These are phyloP conservation scores for Ilex paraguariensis DNA, from an alignment of 305 asterid genomes.

Conservation along the genomic window DNA sequence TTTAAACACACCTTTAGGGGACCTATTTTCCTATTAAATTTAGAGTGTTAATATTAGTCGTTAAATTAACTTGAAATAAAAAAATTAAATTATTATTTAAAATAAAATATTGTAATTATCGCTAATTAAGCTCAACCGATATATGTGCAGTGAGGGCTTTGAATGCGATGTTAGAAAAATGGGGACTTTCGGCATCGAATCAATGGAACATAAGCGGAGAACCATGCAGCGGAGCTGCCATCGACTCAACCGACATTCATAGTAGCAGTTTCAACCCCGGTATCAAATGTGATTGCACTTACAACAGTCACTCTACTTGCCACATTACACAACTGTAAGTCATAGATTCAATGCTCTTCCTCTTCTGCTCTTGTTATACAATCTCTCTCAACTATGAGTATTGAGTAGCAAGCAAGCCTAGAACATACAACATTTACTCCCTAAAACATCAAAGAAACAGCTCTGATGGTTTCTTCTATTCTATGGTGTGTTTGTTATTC, in stretches of 20 bases:
- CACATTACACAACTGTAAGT: constrained; percentile 64
- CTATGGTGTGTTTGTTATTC: no score
- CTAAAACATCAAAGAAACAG: no score
- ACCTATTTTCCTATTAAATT: no score
- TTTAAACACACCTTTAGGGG: no score
- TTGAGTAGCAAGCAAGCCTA: no score
- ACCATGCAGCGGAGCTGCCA: constrained; percentile 55
- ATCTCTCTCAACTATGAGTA: no score
- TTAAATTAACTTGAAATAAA: no score
- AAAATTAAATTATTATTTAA: background rate
- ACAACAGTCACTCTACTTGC: constrained; percentile 32
- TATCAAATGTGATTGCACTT: constrained; percentile 64
- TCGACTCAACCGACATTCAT: constrained; percentile 30
- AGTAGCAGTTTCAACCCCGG: constrained; percentile 37
- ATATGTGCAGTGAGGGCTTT: constrained; percentile 38
- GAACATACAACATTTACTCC: no score
- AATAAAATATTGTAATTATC: background rate
- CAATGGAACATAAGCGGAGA: constrained; percentile 68
- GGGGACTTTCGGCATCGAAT: constrained; percentile 34
- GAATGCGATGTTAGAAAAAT: constrained; percentile 45
- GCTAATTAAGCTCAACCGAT: background rate
- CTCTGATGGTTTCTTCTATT: no score
- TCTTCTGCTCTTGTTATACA: no score
- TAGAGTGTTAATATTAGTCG: no score
- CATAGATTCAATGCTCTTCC: no score